Evolutionary conservation across 2,329 filamentous ascomycete species (phyloP).

Genomic region (Tolypocladium endophyticum): DNA sequence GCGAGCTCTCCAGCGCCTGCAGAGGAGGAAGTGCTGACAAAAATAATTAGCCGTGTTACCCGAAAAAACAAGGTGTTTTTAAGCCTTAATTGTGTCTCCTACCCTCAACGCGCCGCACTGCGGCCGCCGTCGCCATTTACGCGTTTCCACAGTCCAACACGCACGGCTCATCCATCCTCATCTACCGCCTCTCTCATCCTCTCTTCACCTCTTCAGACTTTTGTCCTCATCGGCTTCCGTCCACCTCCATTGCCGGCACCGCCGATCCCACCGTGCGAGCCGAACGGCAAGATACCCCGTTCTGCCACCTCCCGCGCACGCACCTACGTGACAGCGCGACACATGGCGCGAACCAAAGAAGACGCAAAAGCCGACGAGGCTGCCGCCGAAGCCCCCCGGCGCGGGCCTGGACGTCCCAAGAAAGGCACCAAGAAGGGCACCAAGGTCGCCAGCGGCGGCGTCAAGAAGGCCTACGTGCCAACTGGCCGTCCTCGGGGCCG

Average conservation of each 20-base stretch:
- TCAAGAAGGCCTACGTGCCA: slow-evolving; percentile 24
- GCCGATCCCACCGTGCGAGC: neutral
- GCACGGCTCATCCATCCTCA: neutral
- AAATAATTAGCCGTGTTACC: too few relatives aligned
- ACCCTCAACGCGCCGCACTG: neutral
- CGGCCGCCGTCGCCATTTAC: neutral
- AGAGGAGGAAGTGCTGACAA: neutral
- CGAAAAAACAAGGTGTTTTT: too few relatives aligned
- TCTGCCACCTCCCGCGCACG: neutral
- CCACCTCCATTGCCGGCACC: neutral
- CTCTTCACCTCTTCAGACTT: neutral
- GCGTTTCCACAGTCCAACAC: neutral
- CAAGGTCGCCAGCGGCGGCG: slow-evolving; percentile 27
- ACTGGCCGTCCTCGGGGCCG: slow-evolving; percentile 33
- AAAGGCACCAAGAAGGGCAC: slow-evolving; percentile 20
- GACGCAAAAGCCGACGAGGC: slow-evolving; percentile 10
- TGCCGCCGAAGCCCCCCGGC: slow-evolving; percentile 10
- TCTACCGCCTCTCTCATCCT: neutral
- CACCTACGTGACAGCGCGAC: neutral
- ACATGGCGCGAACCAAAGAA: slow-evolving; percentile 23
- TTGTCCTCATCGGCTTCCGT: neutral
- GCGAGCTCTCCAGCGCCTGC: neutral
- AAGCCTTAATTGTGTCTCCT: neutral
- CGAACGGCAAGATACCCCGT: neutral
- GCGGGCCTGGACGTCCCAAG: slow-evolving; percentile 8